phyloP scores from a whole-genome alignment of 345 rosid genomes.

The Balakata baccata region DNA sequence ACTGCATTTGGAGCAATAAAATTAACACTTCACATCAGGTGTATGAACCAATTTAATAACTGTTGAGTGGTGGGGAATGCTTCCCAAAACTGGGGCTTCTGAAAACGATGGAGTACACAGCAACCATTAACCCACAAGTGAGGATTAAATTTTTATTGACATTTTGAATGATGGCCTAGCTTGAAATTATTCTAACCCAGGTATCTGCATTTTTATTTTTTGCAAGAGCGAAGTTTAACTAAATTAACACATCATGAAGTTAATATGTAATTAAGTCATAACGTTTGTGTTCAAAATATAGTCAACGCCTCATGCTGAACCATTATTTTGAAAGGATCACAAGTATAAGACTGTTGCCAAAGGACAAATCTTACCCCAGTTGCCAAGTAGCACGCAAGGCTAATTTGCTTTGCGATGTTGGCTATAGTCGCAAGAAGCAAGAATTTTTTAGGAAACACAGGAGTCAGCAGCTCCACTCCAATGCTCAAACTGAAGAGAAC shows the following conservation, averaged over 20 bases:
- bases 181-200: too few relatives aligned
- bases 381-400: slow-evolving; percentile 75
- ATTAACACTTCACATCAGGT: neutral
- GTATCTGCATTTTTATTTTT: too few relatives aligned
- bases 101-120: neutral
- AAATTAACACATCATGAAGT: neutral
- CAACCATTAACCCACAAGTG: neutral
- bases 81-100: neutral
- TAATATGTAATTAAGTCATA: neutral
- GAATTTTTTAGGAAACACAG: slow-evolving; percentile 67
- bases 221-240: neutral
- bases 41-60: neutral
- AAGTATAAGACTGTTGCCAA: neutral
- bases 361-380: slow-evolving; percentile 60
- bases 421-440: slow-evolving; percentile 80
- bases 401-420: slow-evolving; percentile 90
- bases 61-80: neutral
- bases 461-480: slow-evolving; percentile 88
- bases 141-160: neutral
- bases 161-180: neutral
- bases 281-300: neutral
- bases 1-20: slow-evolving; percentile 32
- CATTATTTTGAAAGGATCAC: neutral
- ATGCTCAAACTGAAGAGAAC: slow-evolving; percentile 80
- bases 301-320: neutral